Evolutionary conservation across 192 early-diverging fungal species (phyloP).

Genomic region (Oehlia diaphana): DNA sequence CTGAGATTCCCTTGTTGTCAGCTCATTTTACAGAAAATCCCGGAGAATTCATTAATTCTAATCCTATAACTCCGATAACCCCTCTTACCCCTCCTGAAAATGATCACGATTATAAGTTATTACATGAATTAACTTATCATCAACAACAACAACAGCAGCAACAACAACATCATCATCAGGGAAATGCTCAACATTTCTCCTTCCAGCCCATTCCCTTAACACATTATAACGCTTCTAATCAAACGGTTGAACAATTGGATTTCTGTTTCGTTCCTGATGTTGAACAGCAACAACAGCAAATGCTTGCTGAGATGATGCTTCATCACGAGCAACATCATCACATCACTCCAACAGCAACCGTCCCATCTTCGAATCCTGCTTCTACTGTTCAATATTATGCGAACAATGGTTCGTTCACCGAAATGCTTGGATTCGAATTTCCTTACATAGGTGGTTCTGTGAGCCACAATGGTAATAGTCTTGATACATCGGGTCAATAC

Average conservation of each 20-base stretch:
- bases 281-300: constrained; percentile 17
- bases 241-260: constrained; percentile 3
- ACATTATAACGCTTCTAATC: background rate
- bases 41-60: background rate
- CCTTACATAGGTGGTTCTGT: background rate
- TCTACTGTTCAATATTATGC: background rate
- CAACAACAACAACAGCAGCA: background rate
- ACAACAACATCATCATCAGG: constrained; percentile 6
- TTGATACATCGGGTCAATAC: background rate
- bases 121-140: background rate
- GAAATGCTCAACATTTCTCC: background rate
- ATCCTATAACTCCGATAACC: background rate
- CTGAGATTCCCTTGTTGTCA: background rate
- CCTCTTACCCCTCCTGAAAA: background rate
- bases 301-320: constrained; percentile 13
- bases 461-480: constrained; percentile 13
- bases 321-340: constrained; percentile 14
- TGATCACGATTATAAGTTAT: background rate
- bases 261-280: constrained; percentile 24
- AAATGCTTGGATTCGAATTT: constrained; percentile 12
- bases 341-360: constrained; percentile 4
- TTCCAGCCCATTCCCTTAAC: background rate
- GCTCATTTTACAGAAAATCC: background rate
- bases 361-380: background rate
- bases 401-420: background rate